Percentiles rank a stretch among this genome's conserved stretches.
Conservation (phyloP, 495 filamentous ascomycete genomes). For the Chaetomium cochliodes region DNA sequence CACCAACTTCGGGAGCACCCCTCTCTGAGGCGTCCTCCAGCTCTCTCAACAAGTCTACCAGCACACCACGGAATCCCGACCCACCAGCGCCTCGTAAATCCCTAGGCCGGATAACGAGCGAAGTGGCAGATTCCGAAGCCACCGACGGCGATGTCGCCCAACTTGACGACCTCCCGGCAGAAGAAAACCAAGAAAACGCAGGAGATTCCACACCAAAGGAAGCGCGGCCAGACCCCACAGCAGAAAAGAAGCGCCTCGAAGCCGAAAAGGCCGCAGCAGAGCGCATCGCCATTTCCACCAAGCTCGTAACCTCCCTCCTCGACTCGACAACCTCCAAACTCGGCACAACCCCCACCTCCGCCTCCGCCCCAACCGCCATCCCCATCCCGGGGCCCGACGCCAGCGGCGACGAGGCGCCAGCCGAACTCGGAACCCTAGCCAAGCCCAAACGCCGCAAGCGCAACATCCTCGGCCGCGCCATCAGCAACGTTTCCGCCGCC, state of each 20-base stretch:
- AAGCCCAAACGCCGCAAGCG: conserved; percentile 34
- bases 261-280: conserved; percentile 26
- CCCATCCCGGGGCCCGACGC: conserved; percentile 16
- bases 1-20: conserved; percentile 27
- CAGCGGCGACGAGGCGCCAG: conserved; percentile 3
- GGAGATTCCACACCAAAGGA: background rate
- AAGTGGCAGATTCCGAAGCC: conserved; percentile 47
- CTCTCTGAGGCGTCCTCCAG: conserved; percentile 44
- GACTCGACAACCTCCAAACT: conserved; percentile 19
- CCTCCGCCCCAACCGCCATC: conserved; percentile 18
- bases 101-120: conserved; percentile 34
- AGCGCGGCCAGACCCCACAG: background rate
- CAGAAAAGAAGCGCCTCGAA: conserved; percentile 13
- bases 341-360: conserved; percentile 16
- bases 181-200: conserved; percentile 14
- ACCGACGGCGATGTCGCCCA: conserved; percentile 27
- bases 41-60: conserved; percentile 39
- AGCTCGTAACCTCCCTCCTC: conserved; percentile 32
- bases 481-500: conserved; percentile 50
- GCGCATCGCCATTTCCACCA: conserved; percentile 33
- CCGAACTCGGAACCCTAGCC: background rate
- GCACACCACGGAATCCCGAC: conserved; percentile 20
- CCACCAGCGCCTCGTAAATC: conserved; percentile 11
- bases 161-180: conserved; percentile 8
- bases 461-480: conserved; percentile 50